Evolutionary conservation across 352 stramenopile species (phyloP).

Genomic region (Globisporangium paroecandrum): DNA sequence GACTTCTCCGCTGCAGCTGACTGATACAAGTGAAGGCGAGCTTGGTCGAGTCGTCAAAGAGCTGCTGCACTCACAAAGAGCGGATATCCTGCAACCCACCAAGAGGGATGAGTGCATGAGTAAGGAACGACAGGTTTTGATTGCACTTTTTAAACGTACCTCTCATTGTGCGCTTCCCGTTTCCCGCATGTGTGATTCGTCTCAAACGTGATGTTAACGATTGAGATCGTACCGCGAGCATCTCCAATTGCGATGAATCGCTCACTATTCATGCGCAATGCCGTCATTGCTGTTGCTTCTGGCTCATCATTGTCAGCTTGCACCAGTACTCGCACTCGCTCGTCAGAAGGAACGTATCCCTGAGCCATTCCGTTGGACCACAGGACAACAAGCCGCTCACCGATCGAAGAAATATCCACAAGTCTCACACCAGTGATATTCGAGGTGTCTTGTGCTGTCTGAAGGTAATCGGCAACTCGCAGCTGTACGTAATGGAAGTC

Average conservation of each 20-base stretch:
- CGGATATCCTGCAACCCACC: slow-evolving; percentile 9
- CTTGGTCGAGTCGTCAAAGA: not conserved
- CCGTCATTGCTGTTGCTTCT: slow-evolving; percentile 6
- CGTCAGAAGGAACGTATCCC: slow-evolving; percentile 27
- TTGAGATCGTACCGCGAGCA: slow-evolving; percentile 6
- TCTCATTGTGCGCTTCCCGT: slow-evolving; percentile 12
- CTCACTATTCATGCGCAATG: slow-evolving; percentile 4
- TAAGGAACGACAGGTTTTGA: not conserved
- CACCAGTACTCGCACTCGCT: slow-evolving; percentile 26
- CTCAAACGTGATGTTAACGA: slow-evolving; percentile 10
- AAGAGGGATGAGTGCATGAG: not conserved
- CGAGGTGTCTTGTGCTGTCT: not conserved
- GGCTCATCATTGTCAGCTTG: slow-evolving; percentile 13
- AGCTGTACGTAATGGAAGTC: slow-evolving; percentile 21
- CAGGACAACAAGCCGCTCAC: slow-evolving; percentile 21
- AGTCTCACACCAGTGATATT: slow-evolving; percentile 1
- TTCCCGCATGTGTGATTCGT: not conserved
- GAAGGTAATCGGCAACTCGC: slow-evolving; percentile 2
- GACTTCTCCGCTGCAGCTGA: slow-evolving; percentile 38
- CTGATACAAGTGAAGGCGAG: slow-evolving; percentile 24
- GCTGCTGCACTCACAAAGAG: slow-evolving; percentile 1
- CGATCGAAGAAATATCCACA: slow-evolving; percentile 7
- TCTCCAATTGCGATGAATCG: slow-evolving; percentile 12
- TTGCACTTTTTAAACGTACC: not conserved
- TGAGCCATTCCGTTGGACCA: slow-evolving; percentile 33